Percentiles rank a stretch among this genome's conserved stretches.
Conservation (phyloP, 306 rosid species). For the Cicer bijugum region DNA sequence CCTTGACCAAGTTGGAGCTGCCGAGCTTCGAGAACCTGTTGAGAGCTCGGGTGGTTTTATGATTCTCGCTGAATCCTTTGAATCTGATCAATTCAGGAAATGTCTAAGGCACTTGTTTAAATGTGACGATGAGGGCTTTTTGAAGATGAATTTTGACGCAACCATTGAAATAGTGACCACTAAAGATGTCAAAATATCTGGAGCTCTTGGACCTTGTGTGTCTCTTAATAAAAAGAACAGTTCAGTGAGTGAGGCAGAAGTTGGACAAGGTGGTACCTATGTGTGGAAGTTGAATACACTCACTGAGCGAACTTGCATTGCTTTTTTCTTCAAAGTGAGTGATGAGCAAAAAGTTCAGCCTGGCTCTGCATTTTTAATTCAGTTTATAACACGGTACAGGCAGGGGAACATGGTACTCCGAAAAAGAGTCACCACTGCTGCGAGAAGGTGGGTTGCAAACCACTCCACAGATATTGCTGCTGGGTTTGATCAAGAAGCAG, state of each 20-base stretch:
- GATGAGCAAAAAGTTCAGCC: slow-evolving; percentile 66
- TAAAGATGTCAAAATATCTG: slow-evolving; percentile 80
- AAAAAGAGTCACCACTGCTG: slow-evolving; percentile 86
- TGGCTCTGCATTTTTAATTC: slow-evolving; percentile 81
- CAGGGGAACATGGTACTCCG: slow-evolving; percentile 68
- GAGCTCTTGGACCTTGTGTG: slow-evolving; percentile 92
- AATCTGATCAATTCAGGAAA: slow-evolving; percentile 67
- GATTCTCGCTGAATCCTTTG: slow-evolving; percentile 80
- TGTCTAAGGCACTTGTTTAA: slow-evolving; percentile 67
- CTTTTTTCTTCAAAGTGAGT: slow-evolving; percentile 83
- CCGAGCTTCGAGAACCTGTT: slow-evolving; percentile 70
- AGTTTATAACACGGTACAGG: slow-evolving; percentile 75
- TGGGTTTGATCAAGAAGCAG: slow-evolving; percentile 95
- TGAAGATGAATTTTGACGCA: slow-evolving; percentile 80
- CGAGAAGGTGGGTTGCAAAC: slow-evolving; percentile 89
- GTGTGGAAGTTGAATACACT: slow-evolving; percentile 77
- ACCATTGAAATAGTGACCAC: slow-evolving; percentile 83
- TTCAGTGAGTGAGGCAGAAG: slow-evolving; percentile 63
- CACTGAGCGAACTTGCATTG: slow-evolving; percentile 75
- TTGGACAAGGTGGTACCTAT: slow-evolving; percentile 82
- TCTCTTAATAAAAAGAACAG: slow-evolving; percentile 64
- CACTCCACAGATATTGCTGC: slow-evolving; percentile 74
- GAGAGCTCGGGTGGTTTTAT: slow-evolving; percentile 83
- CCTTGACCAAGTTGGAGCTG: slow-evolving; percentile 87
- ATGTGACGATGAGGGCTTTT: slow-evolving; percentile 59